A percentile compares a stretch with the other conserved stretches of the same genome.
phyloP scores from a whole-genome alignment of 306 rosid genomes.

The Castanea mollissima region DNA sequence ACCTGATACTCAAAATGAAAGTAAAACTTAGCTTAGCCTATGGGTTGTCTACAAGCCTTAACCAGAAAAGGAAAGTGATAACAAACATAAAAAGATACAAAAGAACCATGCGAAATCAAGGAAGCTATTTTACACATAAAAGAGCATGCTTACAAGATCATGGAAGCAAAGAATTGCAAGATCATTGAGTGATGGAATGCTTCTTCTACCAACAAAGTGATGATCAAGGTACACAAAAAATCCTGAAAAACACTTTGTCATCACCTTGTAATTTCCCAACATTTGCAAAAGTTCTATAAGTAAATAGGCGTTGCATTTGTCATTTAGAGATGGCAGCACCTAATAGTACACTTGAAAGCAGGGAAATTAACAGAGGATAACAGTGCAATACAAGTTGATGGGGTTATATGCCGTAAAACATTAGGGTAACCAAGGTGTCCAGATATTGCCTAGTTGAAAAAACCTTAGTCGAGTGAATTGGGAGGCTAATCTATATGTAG shows the following conservation, averaged over 20 bases:
- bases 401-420: not conserved
- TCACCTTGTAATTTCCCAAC: not conserved
- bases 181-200: not conserved
- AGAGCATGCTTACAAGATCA: not conserved
- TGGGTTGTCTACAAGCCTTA: no score
- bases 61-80: not conserved
- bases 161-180: not conserved
- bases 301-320: not conserved
- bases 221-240: not conserved
- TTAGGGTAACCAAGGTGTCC: not conserved
- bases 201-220: not conserved
- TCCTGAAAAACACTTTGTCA: constrained; percentile 1
- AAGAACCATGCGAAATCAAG: not conserved
- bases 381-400: not conserved
- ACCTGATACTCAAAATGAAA: not conserved
- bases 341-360: not conserved
- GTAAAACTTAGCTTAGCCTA: not conserved
- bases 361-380: not conserved
- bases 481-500: not conserved
- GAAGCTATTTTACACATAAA: not conserved
- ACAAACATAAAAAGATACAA: not conserved
- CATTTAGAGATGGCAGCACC: not conserved
- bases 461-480: not conserved
- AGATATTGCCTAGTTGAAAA: not conserved
- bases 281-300: not conserved